These are phyloP conservation scores for Globisporangium irregulare DNA, from an alignment of 352 stramenopile species.

Conservation along the genomic window DNA sequence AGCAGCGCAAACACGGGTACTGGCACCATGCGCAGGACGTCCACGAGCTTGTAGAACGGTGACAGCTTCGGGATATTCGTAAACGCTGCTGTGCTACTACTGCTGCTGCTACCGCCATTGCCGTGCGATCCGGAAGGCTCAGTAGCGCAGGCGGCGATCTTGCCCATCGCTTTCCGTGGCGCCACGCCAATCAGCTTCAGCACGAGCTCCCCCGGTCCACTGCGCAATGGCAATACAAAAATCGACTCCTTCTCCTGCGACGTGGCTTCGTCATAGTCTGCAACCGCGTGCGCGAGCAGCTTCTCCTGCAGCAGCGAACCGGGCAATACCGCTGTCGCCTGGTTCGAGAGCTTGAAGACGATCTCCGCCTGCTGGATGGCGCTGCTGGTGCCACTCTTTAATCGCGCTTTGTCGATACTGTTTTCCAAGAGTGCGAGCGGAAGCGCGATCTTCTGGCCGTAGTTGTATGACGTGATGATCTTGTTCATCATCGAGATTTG, in stretches of 20 bases:
- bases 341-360: constrained; percentile 66
- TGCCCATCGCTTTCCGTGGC: constrained; percentile 41
- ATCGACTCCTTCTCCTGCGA: constrained; percentile 41
- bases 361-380: constrained; percentile 48
- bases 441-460: constrained; percentile 82
- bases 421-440: constrained; percentile 55
- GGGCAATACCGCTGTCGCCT: constrained; percentile 43
- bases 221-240: constrained; percentile 58
- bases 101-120: constrained; percentile 14
- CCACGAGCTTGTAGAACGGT: constrained; percentile 38
- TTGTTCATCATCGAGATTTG: constrained; percentile 86
- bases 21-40: constrained; percentile 43
- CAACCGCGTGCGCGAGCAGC: constrained; percentile 44
- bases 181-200: constrained; percentile 54
- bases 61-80: constrained; percentile 14
- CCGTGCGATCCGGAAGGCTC: constrained; percentile 6
- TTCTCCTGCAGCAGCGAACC: constrained; percentile 54
- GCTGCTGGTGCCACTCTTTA: constrained; percentile 7
- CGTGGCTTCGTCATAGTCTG: constrained; percentile 3
- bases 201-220: constrained; percentile 56
- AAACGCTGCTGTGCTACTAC: background rate
- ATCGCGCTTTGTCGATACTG: constrained; percentile 28
- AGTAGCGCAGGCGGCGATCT: constrained; percentile 25
- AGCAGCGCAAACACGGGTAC: constrained; percentile 66
- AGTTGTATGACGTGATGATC: constrained; percentile 80